Base-by-base conservation (phyloP, 768 basidiomycete species). In the Lyophyllum atratum region DNA sequence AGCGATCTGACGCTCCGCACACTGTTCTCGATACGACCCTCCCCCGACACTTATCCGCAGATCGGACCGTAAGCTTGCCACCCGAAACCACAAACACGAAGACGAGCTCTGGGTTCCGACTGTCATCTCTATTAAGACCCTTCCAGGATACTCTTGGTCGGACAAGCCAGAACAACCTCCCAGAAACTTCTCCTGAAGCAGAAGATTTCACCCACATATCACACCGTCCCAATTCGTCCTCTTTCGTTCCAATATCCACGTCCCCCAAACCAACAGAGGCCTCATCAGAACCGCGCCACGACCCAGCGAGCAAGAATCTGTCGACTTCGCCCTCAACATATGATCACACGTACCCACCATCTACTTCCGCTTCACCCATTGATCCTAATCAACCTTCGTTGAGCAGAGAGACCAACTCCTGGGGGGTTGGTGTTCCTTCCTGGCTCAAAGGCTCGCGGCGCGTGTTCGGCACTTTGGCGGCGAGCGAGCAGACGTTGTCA, bases 261-360 rank as follows among this genome's bases (percentile, higher is more conserved):
- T 78, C 85, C 39, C 71, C 77, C 21, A 63, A 51, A 46, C 52
- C 60, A 21, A 53, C 53, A n/a, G 60, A 56, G 34, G 61, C 58
- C 34, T 55, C 56, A 15, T 26, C 60, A 52, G 52, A 63, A 34
- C 22, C 54, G 26, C 54, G 15, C n/a, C 40, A 31, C 48, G 56
- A 63, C 29, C 58, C 43, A 33, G 46, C 56, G 34, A 42, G 39
- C 48, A 64, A 62, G 59, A 49, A 31, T 28, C 55, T 65, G 24
- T 65, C 71, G 29, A 64, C 72, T 26, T 66, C 66, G 14, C 49
- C 63, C n/a, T 56, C 65, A 65, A 33, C 58, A 19, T 64, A 64
- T 56, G 80, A 79, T 63, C 90, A 92, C 79, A 92, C 90, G 70
- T 92, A 92, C 77, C 90, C 90, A 57, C 90, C 90, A 46, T 86